These are phyloP conservation scores for Notholithocarpus densiflorus DNA, from an alignment of 306 rosid genomes.

Conservation along the genomic window DNA sequence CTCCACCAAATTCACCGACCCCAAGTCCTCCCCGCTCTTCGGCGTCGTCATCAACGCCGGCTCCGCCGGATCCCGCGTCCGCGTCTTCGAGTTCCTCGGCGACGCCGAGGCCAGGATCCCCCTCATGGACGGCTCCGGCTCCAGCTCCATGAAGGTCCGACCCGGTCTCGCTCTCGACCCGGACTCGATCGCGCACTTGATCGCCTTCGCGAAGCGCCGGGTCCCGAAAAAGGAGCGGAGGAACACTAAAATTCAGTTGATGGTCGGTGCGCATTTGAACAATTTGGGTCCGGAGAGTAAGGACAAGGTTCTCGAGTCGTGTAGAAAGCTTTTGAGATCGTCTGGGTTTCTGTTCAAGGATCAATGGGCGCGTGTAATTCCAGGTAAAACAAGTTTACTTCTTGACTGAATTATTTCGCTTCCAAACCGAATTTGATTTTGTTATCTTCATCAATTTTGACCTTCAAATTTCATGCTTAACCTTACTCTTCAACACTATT, in stretches of 20 bases:
- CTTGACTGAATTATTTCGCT: no score
- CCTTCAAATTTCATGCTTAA: no score
- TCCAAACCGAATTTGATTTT: no score
- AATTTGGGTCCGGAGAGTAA: slow-evolving; percentile 12
- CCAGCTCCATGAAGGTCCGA: slow-evolving; percentile 19
- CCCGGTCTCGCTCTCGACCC: slow-evolving; percentile 18
- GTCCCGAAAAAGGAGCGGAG: slow-evolving; percentile 39
- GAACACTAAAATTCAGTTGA: slow-evolving; percentile 30
- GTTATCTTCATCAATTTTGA: no score
- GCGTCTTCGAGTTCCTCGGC: slow-evolving; percentile 40
- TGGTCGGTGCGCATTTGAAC: slow-evolving; percentile 27
- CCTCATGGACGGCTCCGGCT: slow-evolving; percentile 21
- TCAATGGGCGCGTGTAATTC: slow-evolving; percentile 40
- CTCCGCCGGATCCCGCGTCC: slow-evolving; percentile 24
- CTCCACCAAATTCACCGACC: slow-evolving; percentile 34
- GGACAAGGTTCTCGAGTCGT: slow-evolving; percentile 35
- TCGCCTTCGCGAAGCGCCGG: slow-evolving; percentile 31
- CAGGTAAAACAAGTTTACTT: slow-evolving; percentile 8
- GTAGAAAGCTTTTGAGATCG: slow-evolving; percentile 31
- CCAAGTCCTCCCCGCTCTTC: slow-evolving; percentile 29
- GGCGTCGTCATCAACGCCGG: slow-evolving; percentile 31
- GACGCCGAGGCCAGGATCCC: slow-evolving; percentile 29
- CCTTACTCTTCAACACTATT: no score
- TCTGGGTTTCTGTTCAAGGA: slow-evolving; percentile 47
- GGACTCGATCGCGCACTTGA: slow-evolving; percentile 14